Percentiles rank a stretch among this genome's conserved stretches.
phyloP scores from a whole-genome alignment of 176 grass and related monocot genomes.

The Alopecurus myosuroides region DNA sequence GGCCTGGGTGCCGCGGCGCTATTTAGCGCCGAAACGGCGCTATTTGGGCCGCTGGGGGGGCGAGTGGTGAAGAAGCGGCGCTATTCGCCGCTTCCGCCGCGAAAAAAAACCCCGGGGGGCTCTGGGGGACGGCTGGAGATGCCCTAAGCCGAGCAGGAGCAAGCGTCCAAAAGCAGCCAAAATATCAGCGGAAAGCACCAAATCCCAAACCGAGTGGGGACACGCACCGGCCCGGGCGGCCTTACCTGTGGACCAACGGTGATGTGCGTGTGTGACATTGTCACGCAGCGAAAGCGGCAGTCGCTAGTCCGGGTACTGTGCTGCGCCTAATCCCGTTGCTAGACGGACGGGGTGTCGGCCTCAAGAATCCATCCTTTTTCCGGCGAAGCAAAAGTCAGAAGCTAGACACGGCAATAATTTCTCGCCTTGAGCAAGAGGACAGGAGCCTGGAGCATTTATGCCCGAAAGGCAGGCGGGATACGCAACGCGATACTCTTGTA shows the following conservation, averaged over 20 bases:
- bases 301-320: background rate
- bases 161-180: background rate
- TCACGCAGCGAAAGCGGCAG: background rate
- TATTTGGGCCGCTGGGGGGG: too few relatives aligned
- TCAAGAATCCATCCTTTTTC: background rate
- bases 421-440: background rate
- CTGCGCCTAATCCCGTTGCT: background rate
- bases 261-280: slow-evolving; percentile 21
- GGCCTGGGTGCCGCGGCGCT: too few relatives aligned
- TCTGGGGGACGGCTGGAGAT: too few relatives aligned
- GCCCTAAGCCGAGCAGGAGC: background rate
- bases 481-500: background rate
- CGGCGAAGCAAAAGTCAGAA: slow-evolving; percentile 12
- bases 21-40: too few relatives aligned
- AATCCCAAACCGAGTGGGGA: background rate
- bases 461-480: slow-evolving; percentile 14
- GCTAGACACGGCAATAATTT: slow-evolving; percentile 11
- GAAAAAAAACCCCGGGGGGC: too few relatives aligned
- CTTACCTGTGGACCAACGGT: background rate
- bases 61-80: too few relatives aligned
- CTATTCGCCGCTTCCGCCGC: too few relatives aligned
- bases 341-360: slow-evolving; percentile 17
- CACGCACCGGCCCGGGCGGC: background rate
- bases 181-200: slow-evolving; percentile 24
- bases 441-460: slow-evolving; percentile 28